Evolutionary conservation across 495 filamentous ascomycete species (phyloP).

Genomic region (Talaromyces adpressus): DNA sequence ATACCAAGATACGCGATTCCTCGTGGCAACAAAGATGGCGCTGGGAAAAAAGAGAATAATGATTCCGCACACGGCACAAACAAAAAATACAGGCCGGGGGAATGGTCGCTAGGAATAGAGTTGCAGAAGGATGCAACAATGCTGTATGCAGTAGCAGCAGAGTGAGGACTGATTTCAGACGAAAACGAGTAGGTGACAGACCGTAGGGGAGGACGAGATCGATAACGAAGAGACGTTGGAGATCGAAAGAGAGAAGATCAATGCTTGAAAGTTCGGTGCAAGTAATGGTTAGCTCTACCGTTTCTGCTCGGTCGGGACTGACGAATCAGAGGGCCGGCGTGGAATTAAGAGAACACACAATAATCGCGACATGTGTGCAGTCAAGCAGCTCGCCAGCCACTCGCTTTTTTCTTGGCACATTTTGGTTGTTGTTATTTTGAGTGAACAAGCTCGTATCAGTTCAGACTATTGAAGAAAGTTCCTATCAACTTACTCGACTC

Average conservation of each 20-base stretch:
- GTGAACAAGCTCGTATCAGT: no score
- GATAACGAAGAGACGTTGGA: slow-evolving; percentile 7
- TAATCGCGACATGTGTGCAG: slow-evolving; percentile 4
- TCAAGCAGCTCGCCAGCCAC: slow-evolving; percentile 3
- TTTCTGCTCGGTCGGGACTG: not conserved
- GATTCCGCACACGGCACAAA: slow-evolving; percentile 11
- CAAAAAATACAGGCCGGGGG: slow-evolving; percentile 9
- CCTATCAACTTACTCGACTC: no score
- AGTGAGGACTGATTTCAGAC: not conserved
- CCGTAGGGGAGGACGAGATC: not conserved
- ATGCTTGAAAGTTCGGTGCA: slow-evolving; percentile 4
- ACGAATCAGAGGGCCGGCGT: not conserved
- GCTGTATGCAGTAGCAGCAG: slow-evolving; percentile 4
- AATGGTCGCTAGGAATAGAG: not conserved
- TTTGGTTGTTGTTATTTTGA: not conserved
- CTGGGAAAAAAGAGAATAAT: slow-evolving; percentile 1
- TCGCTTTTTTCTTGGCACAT: not conserved
- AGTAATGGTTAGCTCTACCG: slow-evolving; percentile 3
- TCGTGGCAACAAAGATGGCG: slow-evolving; percentile 7
- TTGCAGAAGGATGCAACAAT: not conserved
- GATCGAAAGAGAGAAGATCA: slow-evolving; percentile 10
- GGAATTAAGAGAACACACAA: slow-evolving; percentile 5
- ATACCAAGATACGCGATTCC: slow-evolving; percentile 8
- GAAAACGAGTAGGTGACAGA: slow-evolving; percentile 1
- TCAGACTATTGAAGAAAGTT: no score